A percentile compares a stretch with the other conserved stretches of the same genome.
phyloP scores from a whole-genome alignment of 345 rosid genomes.

The Gossypium ekmanianum region DNA sequence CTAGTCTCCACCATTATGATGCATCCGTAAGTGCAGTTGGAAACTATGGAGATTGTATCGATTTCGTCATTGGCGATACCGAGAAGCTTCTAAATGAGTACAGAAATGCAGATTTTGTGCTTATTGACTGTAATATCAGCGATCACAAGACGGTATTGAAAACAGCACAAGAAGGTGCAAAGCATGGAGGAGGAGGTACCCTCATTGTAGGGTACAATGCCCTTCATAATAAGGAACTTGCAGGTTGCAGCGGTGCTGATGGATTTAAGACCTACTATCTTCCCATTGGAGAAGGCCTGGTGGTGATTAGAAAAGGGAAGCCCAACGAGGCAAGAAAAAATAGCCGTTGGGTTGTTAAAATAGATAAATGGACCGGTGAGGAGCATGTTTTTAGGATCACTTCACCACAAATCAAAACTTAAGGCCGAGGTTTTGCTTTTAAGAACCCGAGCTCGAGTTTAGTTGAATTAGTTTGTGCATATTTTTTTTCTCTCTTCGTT shows the following conservation, averaged over 20 bases:
- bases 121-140: constrained; percentile 36
- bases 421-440: neutral
- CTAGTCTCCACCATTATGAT: neutral
- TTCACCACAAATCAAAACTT: constrained; percentile 20
- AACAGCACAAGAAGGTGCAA: constrained; percentile 27
- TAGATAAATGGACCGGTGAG: constrained; percentile 46
- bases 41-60: constrained; percentile 21
- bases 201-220: constrained; percentile 48
- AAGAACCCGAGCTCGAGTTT: neutral
- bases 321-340: constrained; percentile 15
- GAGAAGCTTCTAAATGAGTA: constrained; percentile 25
- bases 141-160: constrained; percentile 17
- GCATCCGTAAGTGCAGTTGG: constrained; percentile 24
- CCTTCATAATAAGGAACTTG: constrained; percentile 24
- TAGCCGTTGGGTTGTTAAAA: constrained; percentile 45
- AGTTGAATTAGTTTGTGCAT: neutral
- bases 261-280: constrained; percentile 32
- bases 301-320: constrained; percentile 25
- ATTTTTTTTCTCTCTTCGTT: too few relatives aligned
- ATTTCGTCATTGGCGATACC: constrained; percentile 37
- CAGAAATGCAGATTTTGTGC: constrained; percentile 40
- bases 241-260: constrained; percentile 13
- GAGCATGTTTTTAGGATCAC: constrained; percentile 48
- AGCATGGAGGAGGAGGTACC: constrained; percentile 9
- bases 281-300: constrained; percentile 50